These are phyloP conservation scores for Aspergillus oerlinghausenensis DNA, from an alignment of 2,329 filamentous ascomycete species.

Conservation along the genomic window DNA sequence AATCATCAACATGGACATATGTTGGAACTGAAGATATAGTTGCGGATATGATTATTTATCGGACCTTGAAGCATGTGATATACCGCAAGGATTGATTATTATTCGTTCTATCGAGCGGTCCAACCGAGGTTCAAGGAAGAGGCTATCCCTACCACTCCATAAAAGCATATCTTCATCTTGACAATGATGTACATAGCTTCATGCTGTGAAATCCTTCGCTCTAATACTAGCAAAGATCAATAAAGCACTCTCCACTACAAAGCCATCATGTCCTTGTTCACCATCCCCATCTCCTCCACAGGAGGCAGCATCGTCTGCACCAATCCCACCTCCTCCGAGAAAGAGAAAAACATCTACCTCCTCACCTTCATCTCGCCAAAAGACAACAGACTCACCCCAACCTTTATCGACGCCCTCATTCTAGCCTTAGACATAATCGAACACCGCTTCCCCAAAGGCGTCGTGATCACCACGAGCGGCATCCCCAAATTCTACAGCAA, in stretches of 20 bases:
- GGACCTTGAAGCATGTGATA: neutral
- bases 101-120: neutral
- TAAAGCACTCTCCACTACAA: neutral
- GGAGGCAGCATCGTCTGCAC: slow-evolving; percentile 61
- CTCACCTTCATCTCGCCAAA: slow-evolving; percentile 66
- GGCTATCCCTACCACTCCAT: neutral
- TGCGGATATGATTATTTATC: neutral
- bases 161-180: neutral
- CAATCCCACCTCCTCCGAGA: slow-evolving; percentile 46
- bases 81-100: neutral
- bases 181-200: neutral
- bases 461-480: slow-evolving; percentile 70
- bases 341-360: slow-evolving; percentile 57
- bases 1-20: neutral
- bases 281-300: slow-evolving; percentile 51
- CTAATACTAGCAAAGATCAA: neutral
- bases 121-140: neutral
- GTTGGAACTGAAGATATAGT: neutral
- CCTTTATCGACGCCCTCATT: slow-evolving; percentile 63
- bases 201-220: neutral
- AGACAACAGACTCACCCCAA: slow-evolving; percentile 70
- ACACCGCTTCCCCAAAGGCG: slow-evolving; percentile 62
- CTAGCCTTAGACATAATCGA: slow-evolving; percentile 72
- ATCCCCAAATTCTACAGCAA: slow-evolving; percentile 80
- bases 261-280: slow-evolving; percentile 50